These are phyloP conservation scores for Gilbertella persicaria DNA, from an alignment of 371 early-diverging fungal species.

Conservation along the genomic window DNA sequence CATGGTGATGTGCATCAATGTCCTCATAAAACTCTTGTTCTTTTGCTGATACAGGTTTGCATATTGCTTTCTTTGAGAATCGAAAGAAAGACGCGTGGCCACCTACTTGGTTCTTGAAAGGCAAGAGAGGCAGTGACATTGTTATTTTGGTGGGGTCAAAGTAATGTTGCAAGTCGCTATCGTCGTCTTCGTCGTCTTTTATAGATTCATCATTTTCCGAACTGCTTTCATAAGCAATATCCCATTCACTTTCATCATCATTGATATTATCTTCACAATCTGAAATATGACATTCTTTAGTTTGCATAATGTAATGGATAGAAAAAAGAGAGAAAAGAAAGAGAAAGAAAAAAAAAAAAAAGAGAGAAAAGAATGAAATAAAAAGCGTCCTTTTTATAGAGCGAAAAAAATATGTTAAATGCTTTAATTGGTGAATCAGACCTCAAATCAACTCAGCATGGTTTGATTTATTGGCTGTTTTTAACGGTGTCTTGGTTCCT, in stretches of 20 bases:
- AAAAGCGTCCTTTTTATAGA: no score
- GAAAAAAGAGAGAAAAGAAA: not conserved
- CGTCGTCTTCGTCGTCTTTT: not conserved
- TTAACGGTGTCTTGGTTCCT: no score
- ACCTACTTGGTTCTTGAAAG: constrained; percentile 50
- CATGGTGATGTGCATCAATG: constrained; percentile 75
- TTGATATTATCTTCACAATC: constrained; percentile 26
- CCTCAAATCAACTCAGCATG: constrained; percentile 11
- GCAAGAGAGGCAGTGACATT: constrained; percentile 57
- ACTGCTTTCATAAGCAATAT: constrained; percentile 12
- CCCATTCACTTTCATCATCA: constrained; percentile 13
- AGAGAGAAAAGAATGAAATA: constrained; percentile 3
- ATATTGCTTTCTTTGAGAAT: constrained; percentile 48
- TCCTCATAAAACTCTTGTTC: constrained; percentile 92
- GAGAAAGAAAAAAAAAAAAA: not conserved
- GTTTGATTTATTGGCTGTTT: constrained; percentile 1
- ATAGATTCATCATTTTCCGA: constrained; percentile 21
- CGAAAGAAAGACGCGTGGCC: constrained; percentile 52
- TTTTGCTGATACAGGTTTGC: constrained; percentile 67
- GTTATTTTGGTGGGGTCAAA: constrained; percentile 59
- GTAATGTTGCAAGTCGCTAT: constrained; percentile 21
- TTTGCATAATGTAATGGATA: constrained; percentile 1
- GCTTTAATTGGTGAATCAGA: constrained; percentile 15
- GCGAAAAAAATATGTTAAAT: constrained; percentile 1
- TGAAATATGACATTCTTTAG: constrained; percentile 31